phyloP scores from a whole-genome alignment of 371 early-diverging fungal species.

The Zychaea mexicana region DNA sequence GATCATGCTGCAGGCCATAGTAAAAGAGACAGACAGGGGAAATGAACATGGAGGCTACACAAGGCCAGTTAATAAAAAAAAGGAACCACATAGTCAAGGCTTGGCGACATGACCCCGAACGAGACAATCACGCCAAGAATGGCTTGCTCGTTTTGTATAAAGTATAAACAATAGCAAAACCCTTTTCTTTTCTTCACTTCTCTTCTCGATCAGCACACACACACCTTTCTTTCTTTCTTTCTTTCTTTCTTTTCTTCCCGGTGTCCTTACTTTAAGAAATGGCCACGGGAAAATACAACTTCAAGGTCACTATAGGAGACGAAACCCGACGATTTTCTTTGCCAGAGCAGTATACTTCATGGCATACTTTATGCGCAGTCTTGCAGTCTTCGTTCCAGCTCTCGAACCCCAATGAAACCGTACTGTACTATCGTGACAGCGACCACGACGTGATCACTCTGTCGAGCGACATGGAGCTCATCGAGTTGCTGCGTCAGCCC shows the following conservation, averaged over 20 bases:
- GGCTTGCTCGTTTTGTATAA: not conserved
- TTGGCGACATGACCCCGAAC: not conserved
- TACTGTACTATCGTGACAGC: slow-evolving; percentile 17
- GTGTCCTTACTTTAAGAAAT: not conserved
- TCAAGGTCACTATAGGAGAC: slow-evolving; percentile 15
- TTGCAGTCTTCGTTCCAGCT: slow-evolving; percentile 10
- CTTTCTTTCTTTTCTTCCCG: not conserved
- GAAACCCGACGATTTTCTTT: slow-evolving; percentile 13
- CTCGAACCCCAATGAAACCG: not conserved
- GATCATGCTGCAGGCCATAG: no score
- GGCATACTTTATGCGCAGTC: slow-evolving; percentile 7
- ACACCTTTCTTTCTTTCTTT: not conserved
- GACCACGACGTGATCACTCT: slow-evolving; percentile 18
- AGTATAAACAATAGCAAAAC: not conserved
- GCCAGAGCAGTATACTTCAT: slow-evolving; percentile 2
- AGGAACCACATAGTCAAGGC: not conserved
- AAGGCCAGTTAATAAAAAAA: no score
- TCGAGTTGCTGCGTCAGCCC: slow-evolving; percentile 12
- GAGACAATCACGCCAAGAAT: slow-evolving; percentile 2
- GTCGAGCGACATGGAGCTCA: slow-evolving; percentile 17
- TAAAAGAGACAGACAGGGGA: not conserved
- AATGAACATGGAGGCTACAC: not conserved
- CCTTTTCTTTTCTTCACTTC: not conserved
- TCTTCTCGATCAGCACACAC: not conserved
- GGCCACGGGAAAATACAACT: not conserved